phyloP scores from a whole-genome alignment of 805 yeast genomes.

The Yamadazyma sp. region DNA sequence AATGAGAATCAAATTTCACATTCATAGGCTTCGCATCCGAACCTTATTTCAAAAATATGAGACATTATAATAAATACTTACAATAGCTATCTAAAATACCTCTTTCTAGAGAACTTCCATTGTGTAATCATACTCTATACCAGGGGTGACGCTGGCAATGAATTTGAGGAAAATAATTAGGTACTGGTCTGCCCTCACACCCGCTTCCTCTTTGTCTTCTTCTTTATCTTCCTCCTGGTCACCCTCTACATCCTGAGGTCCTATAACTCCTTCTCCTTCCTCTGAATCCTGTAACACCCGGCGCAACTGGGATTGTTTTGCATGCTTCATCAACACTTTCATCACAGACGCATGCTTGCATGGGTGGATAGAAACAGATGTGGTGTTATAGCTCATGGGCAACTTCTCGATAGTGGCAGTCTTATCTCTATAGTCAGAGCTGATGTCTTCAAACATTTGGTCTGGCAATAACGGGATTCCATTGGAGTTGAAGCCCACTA shows the following conservation, averaged over 20 bases:
- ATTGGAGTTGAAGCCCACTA: constrained; percentile 80
- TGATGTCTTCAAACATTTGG: constrained; percentile 93
- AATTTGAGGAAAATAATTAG: constrained; percentile 86
- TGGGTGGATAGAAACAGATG: constrained; percentile 91
- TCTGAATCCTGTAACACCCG: constrained; percentile 16
- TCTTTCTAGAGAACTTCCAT: constrained; percentile 72
- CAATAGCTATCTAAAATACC: background rate
- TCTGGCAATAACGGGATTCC: constrained; percentile 86
- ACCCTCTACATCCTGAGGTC: constrained; percentile 14
- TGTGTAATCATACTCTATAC: constrained; percentile 97
- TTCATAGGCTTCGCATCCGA: constrained; percentile 4
- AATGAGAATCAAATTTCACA: background rate
- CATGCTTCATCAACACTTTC: constrained; percentile 77
- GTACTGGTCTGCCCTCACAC: constrained; percentile 86
- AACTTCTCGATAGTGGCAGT: constrained; percentile 95
- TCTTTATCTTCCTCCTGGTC: constrained; percentile 13
- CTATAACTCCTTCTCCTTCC: constrained; percentile 27
- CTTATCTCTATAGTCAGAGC: constrained; percentile 88
- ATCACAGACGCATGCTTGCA: constrained; percentile 94
- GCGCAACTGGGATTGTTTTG: constrained; percentile 44
- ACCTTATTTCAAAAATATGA: background rate
- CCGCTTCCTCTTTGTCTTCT: constrained; percentile 28
- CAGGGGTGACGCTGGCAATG: constrained; percentile 95
- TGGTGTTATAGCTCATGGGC: constrained; percentile 75
- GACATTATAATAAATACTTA: no score